Conservation (phyloP, 2,329 filamentous ascomycete genomes). For the Capronia americana region DNA sequence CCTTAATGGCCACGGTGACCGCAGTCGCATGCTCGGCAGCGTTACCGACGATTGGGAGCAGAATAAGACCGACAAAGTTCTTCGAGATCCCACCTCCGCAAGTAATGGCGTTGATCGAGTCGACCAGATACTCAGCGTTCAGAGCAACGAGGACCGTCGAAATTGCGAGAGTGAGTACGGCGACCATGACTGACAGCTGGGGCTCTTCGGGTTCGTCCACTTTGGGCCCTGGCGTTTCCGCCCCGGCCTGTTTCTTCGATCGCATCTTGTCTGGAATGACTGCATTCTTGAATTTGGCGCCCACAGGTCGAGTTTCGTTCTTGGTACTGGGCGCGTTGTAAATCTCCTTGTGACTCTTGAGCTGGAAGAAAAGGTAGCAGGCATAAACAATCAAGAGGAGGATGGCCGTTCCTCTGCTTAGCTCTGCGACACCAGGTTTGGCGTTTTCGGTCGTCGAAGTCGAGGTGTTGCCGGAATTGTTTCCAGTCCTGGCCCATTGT, state of each 20-base stretch:
- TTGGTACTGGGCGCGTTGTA: slow-evolving; percentile 84
- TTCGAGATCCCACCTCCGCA: slow-evolving; percentile 57
- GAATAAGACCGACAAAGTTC: slow-evolving; percentile 68
- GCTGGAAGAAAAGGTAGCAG: slow-evolving; percentile 87
- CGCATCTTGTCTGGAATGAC: slow-evolving; percentile 40
- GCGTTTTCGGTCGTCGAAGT: slow-evolving; percentile 31
- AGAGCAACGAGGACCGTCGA: slow-evolving; percentile 81
- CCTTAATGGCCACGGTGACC: slow-evolving; percentile 66
- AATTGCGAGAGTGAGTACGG: slow-evolving; percentile 71
- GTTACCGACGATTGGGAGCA: slow-evolving; percentile 70
- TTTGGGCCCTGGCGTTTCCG: slow-evolving; percentile 26
- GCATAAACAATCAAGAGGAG: slow-evolving; percentile 84
- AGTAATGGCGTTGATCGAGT: slow-evolving; percentile 63
- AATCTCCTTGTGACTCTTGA: slow-evolving; percentile 80
- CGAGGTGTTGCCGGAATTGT: slow-evolving; percentile 24
- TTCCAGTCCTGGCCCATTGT: slow-evolving; percentile 54
- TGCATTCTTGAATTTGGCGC: slow-evolving; percentile 35
- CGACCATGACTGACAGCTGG: slow-evolving; percentile 73
- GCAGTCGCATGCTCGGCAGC: slow-evolving; percentile 71
- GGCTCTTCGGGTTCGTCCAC: slow-evolving; percentile 78
- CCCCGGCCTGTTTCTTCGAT: slow-evolving; percentile 3
- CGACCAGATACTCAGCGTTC: slow-evolving; percentile 71
- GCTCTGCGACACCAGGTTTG: slow-evolving; percentile 33
- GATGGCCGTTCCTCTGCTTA: slow-evolving; percentile 61
- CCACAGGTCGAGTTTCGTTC: slow-evolving; percentile 63